Base-by-base conservation (phyloP, 73 alveolate genomes). In the Blepharisma stoltei region DNA sequence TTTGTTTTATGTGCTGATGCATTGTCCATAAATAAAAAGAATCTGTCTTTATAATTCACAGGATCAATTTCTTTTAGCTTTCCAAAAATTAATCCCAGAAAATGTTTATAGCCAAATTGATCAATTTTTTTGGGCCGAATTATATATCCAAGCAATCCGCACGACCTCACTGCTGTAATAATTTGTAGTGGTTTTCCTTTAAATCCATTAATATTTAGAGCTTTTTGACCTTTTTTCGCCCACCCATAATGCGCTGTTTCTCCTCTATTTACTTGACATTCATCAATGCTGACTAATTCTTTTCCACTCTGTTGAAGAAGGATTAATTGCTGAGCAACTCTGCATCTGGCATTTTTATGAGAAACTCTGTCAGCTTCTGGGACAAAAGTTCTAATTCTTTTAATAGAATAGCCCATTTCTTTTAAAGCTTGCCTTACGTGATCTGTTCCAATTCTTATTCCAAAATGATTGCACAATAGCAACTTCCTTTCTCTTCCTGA, bases 281-380 rank as follows among this genome's bases (percentile, higher is more conserved):
- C 66, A 52, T 52, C 66, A 52, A 52, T 20, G 23, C 66, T 52
- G 66, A 52, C 66, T 20, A 52, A 14, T 52, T 52, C 66, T 52
- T 52, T 52, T 14, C 66, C 66, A 2, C 27, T 14, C 23, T 52
- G n/a, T 52, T 14, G 23, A 14, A 52, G 23, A 14, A 14, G 27
- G 23, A 52, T 52, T 14, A 52, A 20, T 52, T 11, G n/a, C 4
- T 52, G n/a, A 14, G 23, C 23, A 52, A 52, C 66, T 14, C 23
- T 11, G 23, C n/a, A 20, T 52, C 66, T 52, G 23, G 66, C 23
- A 20, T 52, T 52, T 52, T 52, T 52, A 52, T 52, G 66, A 3
- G 27, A 11, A 14, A 20, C 23, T 11, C 23, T 52, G 23, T 52
- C 66, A 2, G 23, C 23, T 52, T 52, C 23, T 52, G 66, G 66